Evolutionary conservation across 164 flowering plant species (phyloP).

Genomic region (Saururus chinensis): DNA sequence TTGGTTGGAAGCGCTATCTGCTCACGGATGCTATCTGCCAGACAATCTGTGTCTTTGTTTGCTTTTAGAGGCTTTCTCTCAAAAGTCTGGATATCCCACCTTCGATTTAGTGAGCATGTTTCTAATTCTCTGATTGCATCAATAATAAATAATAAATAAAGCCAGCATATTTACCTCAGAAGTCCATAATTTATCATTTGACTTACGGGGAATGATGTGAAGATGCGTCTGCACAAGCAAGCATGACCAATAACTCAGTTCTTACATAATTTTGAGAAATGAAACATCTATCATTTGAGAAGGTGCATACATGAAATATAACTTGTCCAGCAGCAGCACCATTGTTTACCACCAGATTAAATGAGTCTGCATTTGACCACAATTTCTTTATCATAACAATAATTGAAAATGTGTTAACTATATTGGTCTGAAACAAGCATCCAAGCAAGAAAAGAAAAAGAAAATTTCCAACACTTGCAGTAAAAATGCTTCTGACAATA

Average conservation of each 20-base stretch:
- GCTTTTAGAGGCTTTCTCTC: conserved; percentile 36
- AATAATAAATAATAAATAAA: not conserved
- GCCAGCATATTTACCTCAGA: conserved; percentile 48
- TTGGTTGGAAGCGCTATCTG: conserved; percentile 13
- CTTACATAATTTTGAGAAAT: not conserved
- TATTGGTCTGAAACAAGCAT: not conserved
- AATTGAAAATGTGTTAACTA: not conserved
- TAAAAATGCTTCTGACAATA: not conserved
- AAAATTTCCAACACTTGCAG: not conserved
- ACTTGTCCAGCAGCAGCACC: conserved; percentile 93
- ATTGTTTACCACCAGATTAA: conserved; percentile 78
- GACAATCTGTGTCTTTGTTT: conserved; percentile 37
- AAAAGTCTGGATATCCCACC: conserved; percentile 38
- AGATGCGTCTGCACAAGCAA: conserved; percentile 62
- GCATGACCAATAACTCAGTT: not conserved
- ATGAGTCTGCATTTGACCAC: conserved; percentile 55
- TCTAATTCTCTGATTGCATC: not conserved
- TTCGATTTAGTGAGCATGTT: not conserved
- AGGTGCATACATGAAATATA: conserved; percentile 63
- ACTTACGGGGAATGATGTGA: conserved; percentile 84
- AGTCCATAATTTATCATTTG: conserved; percentile 64
- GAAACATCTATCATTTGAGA: not conserved
- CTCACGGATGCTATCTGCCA: conserved; percentile 42
- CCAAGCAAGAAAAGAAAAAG: not conserved
- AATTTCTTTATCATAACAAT: not conserved